Evolutionary conservation across 2,329 filamentous ascomycete species (phyloP).

Genomic region (Cladorrhinum sp.): DNA sequence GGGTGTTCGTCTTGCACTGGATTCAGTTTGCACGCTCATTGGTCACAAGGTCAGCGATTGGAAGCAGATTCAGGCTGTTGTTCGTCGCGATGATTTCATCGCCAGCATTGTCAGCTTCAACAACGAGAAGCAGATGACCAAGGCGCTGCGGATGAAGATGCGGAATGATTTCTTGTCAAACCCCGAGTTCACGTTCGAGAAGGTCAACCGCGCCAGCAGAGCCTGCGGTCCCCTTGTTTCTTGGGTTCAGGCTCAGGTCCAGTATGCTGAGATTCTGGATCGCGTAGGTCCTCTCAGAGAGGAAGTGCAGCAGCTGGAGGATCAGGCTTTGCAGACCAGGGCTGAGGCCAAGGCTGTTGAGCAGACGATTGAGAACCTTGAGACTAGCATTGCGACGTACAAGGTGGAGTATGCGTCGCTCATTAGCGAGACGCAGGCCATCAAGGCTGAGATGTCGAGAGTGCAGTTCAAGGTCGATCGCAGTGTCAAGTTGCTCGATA

Average conservation of each 20-base stretch:
- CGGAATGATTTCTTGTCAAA: constrained; percentile 87
- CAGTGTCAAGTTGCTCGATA: constrained; percentile 90
- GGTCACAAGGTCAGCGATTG: constrained; percentile 87
- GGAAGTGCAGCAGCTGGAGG: constrained; percentile 83
- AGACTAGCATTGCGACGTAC: constrained; percentile 89
- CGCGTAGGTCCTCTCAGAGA: constrained; percentile 88
- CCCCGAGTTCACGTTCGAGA: constrained; percentile 93
- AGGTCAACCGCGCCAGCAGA: constrained; percentile 93
- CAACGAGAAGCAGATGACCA: constrained; percentile 94
- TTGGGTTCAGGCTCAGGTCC: constrained; percentile 95
- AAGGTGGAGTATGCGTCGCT: constrained; percentile 94
- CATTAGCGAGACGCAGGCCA: constrained; percentile 94
- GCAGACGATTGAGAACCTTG: constrained; percentile 78
- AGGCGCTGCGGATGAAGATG: constrained; percentile 78
- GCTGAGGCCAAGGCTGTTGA: constrained; percentile 90
- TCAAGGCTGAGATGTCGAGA: constrained; percentile 93
- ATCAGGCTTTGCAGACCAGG: constrained; percentile 86
- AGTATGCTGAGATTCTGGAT: constrained; percentile 95
- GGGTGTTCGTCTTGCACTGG: constrained; percentile 86
- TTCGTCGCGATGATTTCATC: constrained; percentile 94
- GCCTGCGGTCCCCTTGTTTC: constrained; percentile 95
- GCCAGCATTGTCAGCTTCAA: constrained; percentile 96
- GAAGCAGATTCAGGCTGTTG: constrained; percentile 85
- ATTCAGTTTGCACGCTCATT: constrained; percentile 93
- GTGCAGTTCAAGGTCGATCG: constrained; percentile 98